These are phyloP conservation scores for Verticillium albo-atrum DNA, from an alignment of 2,329 filamentous ascomycete genomes.

Conservation along the genomic window DNA sequence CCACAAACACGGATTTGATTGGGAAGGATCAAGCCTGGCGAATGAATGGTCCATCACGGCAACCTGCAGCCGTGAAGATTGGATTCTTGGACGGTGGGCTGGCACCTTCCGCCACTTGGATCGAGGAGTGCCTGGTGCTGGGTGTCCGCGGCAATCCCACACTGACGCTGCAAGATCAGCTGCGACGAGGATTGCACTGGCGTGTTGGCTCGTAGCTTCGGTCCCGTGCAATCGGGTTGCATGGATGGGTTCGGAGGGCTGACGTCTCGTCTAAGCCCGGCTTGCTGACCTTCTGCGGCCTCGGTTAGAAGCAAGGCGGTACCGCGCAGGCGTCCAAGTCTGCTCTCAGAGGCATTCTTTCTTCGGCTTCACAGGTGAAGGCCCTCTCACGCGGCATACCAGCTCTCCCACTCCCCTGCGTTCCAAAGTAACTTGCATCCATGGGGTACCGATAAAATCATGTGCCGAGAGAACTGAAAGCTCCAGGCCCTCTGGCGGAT, in stretches of 20 bases:
- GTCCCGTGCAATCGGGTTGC: constrained; percentile 5
- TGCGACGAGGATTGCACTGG: constrained; percentile 2
- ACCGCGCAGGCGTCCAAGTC: not conserved
- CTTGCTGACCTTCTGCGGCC: not conserved
- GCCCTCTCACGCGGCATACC: not conserved
- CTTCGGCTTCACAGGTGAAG: no score
- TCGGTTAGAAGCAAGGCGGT: not conserved
- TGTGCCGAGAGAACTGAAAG: no score
- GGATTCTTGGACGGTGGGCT: constrained; percentile 24
- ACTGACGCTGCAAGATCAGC: constrained; percentile 10
- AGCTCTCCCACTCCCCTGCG: not conserved
- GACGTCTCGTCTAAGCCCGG: not conserved
- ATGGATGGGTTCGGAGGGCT: constrained; percentile 9
- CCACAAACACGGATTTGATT: constrained; percentile 41
- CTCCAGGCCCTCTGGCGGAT: no score
- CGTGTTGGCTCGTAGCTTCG: constrained; percentile 1
- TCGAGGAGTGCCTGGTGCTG: constrained; percentile 19
- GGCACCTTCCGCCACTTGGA: constrained; percentile 25
- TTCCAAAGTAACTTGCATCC: no score
- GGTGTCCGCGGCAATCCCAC: constrained; percentile 16
- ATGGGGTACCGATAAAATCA: no score
- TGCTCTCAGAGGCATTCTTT: no score
- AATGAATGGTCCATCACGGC: constrained; percentile 30
- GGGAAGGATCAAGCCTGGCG: constrained; percentile 30
- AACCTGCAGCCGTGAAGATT: constrained; percentile 31